Percentiles rank a stretch among this genome's conserved stretches.
Conservation (phyloP, 768 basidiomycete species). For the Russula ochroleuca region DNA sequence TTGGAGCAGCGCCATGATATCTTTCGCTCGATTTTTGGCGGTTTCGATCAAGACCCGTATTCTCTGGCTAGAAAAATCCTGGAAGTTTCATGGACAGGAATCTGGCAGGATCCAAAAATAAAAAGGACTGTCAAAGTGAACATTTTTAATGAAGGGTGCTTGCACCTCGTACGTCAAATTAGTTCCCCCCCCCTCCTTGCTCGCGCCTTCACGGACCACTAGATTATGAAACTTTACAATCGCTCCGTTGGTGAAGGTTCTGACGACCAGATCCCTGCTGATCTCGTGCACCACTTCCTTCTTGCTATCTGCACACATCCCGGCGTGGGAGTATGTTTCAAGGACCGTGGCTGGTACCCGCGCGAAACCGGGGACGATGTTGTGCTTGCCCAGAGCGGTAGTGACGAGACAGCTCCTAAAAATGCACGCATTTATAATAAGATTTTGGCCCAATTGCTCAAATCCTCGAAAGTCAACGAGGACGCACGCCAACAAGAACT, state of each 20-base stretch:
- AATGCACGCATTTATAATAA: slow-evolving; percentile 70
- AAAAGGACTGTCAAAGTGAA: slow-evolving; percentile 67
- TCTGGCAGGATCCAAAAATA: slow-evolving; percentile 72
- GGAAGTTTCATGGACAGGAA: slow-evolving; percentile 69
- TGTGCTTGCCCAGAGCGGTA: slow-evolving; percentile 35
- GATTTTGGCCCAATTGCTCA: slow-evolving; percentile 71
- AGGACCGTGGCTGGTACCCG: slow-evolving; percentile 87
- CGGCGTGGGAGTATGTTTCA: slow-evolving; percentile 83
- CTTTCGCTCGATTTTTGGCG: slow-evolving; percentile 69
- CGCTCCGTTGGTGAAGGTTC: slow-evolving; percentile 47
- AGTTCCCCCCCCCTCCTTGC: background rate
- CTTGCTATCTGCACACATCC: slow-evolving; percentile 78
- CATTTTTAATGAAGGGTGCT: slow-evolving; percentile 62
- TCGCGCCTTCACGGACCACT: background rate
- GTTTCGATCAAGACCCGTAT: slow-evolving; percentile 62
- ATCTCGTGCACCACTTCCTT: slow-evolving; percentile 83
- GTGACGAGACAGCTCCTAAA: slow-evolving; percentile 36
- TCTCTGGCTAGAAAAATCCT: slow-evolving; percentile 57
- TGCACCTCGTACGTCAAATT: slow-evolving; percentile 51
- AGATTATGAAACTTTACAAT: slow-evolving; percentile 76
- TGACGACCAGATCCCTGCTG: slow-evolving; percentile 60
- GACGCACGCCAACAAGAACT: slow-evolving; percentile 83
- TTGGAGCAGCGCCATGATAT: slow-evolving; percentile 66
- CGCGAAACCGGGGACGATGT: slow-evolving; percentile 51
- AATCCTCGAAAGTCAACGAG: slow-evolving; percentile 80